These are phyloP conservation scores for Penicillium tannophilum DNA, from an alignment of 495 filamentous ascomycete genomes.

Conservation along the genomic window DNA sequence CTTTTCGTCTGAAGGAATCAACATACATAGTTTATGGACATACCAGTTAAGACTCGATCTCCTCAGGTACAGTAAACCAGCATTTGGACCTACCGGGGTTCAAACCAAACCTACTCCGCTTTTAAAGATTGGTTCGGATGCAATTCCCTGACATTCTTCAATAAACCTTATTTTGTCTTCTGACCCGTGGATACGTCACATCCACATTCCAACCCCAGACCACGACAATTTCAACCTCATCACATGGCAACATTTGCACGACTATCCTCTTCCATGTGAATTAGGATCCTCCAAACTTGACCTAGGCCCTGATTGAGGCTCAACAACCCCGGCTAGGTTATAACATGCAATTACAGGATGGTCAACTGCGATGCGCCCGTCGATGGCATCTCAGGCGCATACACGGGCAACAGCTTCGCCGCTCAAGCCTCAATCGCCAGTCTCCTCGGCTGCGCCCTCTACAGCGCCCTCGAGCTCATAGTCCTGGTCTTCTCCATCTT, in stretches of 20 bases:
- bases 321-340: background rate
- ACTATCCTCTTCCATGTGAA: background rate
- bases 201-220: background rate
- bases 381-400: constrained; percentile 26
- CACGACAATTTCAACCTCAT: constrained; percentile 1
- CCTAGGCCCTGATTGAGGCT: background rate
- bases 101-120: background rate
- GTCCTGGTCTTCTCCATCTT: constrained; percentile 46
- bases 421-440: constrained; percentile 20
- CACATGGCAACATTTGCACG: background rate
- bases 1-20: background rate
- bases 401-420: constrained; percentile 29
- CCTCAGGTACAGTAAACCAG: background rate
- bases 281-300: background rate
- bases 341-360: constrained; percentile 5
- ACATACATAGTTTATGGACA: background rate
- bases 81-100: background rate
- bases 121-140: background rate
- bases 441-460: constrained; percentile 18
- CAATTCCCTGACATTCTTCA: background rate
- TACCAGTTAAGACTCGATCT: too few relatives aligned
- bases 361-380: constrained; percentile 17
- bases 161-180: background rate
- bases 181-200: constrained; percentile 2
- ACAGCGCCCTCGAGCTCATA: constrained; percentile 38